Evolutionary conservation across 306 rosid species (phyloP).

Genomic region (Fragaria vesca): DNA sequence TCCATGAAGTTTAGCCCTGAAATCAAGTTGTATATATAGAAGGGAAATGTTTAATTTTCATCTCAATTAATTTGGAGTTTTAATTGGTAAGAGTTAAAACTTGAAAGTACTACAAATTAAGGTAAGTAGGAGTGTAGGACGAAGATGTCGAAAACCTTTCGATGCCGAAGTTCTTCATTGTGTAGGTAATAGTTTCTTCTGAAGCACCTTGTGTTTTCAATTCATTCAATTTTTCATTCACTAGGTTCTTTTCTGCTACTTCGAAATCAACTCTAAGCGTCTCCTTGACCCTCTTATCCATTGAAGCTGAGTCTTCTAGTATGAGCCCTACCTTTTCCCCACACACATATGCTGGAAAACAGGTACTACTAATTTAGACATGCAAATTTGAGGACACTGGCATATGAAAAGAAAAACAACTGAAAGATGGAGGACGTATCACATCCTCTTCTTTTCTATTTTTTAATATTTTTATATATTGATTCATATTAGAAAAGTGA

Average conservation of each 20-base stretch:
- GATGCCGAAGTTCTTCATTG: slow-evolving; percentile 35
- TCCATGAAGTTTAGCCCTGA: slow-evolving; percentile 34
- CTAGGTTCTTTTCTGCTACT: slow-evolving; percentile 16
- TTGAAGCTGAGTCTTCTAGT: slow-evolving; percentile 18
- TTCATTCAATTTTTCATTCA: slow-evolving; percentile 23
- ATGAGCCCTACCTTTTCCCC: slow-evolving; percentile 16
- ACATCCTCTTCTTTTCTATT: no score
- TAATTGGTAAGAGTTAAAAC: no score
- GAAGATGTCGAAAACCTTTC: not conserved
- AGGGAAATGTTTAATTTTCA: not conserved
- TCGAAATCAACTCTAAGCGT: slow-evolving; percentile 27
- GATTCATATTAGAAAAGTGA: no score
- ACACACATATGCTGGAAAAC: slow-evolving; percentile 35
- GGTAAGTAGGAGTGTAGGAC: not conserved
- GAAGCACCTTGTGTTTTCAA: slow-evolving; percentile 4
- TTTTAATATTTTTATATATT: no score
- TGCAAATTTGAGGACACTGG: not conserved
- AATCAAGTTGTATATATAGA: no score
- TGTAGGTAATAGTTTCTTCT: slow-evolving; percentile 1
- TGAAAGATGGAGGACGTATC: not conserved
- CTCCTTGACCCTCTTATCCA: slow-evolving; percentile 1
- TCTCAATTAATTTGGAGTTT: not conserved
- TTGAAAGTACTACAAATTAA: not conserved
- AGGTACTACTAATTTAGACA: no score
- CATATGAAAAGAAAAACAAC: no score